Percentiles rank a stretch among this genome's conserved stretches.
Evolutionary conservation across 2,329 filamentous ascomycete genomes (phyloP).

Genomic region (Xylariales sp.): DNA sequence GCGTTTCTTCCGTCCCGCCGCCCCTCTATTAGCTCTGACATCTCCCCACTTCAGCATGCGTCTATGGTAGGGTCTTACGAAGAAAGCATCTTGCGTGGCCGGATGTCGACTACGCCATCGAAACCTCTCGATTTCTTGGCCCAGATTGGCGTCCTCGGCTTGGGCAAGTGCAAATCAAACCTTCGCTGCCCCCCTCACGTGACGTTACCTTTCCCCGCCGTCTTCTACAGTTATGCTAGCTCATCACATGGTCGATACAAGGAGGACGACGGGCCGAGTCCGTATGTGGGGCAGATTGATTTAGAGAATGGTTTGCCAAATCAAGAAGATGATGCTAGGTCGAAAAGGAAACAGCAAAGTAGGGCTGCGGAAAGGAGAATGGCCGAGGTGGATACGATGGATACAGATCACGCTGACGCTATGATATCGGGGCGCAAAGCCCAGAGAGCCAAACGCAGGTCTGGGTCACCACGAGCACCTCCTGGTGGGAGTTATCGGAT

Average conservation of each 20-base stretch:
- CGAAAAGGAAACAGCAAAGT: slow-evolving; percentile 61
- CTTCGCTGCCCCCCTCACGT: slow-evolving; percentile 91
- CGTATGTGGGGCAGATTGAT: slow-evolving; percentile 94
- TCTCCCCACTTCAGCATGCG: slow-evolving; percentile 84
- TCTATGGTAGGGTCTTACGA: slow-evolving; percentile 99
- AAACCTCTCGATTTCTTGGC: slow-evolving; percentile 93
- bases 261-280: slow-evolving; percentile 87
- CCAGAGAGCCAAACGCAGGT: slow-evolving; percentile 63
- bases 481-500: slow-evolving; percentile 94
- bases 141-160: slow-evolving; percentile 92
- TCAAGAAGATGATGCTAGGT: slow-evolving; percentile 59
- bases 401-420: slow-evolving; percentile 36
- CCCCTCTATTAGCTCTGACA: slow-evolving; percentile 79
- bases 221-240: slow-evolving; percentile 92
- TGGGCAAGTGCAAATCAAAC: slow-evolving; percentile 86
- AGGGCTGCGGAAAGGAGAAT: slow-evolving; percentile 55
- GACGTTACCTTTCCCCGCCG: slow-evolving; percentile 88
- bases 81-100: slow-evolving; percentile 91
- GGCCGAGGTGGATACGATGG: slow-evolving; percentile 46
- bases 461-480: slow-evolving; percentile 72
- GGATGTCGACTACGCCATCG: slow-evolving; percentile 97
- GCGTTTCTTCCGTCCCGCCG: slow-evolving; percentile 66
- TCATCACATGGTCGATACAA: slow-evolving; percentile 72
- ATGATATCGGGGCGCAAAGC: slow-evolving; percentile 48
- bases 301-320: slow-evolving; percentile 81